Evolutionary conservation across 805 yeast species (phyloP), one percentile per base, ranked within the genome.

Genomic region (Candida boidinii): DNA sequence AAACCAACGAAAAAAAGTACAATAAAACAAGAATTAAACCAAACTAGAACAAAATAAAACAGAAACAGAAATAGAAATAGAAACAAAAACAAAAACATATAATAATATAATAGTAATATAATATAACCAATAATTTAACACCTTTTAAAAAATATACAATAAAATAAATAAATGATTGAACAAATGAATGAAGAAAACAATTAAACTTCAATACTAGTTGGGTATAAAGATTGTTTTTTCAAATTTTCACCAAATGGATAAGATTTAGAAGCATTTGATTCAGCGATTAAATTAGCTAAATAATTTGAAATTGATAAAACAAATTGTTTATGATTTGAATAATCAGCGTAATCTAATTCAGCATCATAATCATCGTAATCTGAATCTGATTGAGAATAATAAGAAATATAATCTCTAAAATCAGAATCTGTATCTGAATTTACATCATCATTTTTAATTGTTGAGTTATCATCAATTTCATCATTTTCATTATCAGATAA

Each of bases 281-380:
- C 34, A 13, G 23, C 21, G 19, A 41, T 36, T 9, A 42, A 32
- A 7, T 17, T 22, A n/a, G 37, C 28, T 26, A 51, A 37, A 23
- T 46, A 48, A 4, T 37, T 33, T 12, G 26, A 29, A 26, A 51
- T 51, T 3, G 14, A 28, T 7, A 18, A 7, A 12, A 51, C 25
- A 17, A 48, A 17, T 5, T 36, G 36, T 8, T 35, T 38, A 33
- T 48, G 51, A 14, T 35, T 37, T 29, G 26, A 14, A 24, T 35
- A 49, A 16, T 46, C 42, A 13, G 29, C 19, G 17, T 30, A 13
- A 4, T 45, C 24, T 11, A 17, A 20, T 18, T 43, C 46, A 8
- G 26, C 17, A 3, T 45, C 44, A 17, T 31, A 28, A 14, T 45
- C 52, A 10, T 49, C 54, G 17, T 39, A 41, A 16, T 46, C 52